Percentiles rank a stretch among this genome's conserved stretches.
These are phyloP conservation scores for Cubamyces sp. DNA, from an alignment of 768 basidiomycete genomes.

Conservation along the genomic window DNA sequence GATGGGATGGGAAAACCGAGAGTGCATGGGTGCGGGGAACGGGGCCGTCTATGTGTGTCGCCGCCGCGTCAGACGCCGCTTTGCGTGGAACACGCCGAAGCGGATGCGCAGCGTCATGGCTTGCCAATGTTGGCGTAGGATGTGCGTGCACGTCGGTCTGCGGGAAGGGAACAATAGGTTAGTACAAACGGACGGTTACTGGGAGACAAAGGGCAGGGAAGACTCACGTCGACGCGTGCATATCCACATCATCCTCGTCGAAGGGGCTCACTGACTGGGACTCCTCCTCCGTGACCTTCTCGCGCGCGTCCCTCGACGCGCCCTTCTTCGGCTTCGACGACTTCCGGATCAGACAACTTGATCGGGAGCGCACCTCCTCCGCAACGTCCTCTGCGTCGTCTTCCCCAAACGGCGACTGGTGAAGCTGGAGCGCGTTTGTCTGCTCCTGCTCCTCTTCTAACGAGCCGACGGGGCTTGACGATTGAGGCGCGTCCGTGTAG, in stretches of 20 bases:
- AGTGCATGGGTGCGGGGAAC: not conserved
- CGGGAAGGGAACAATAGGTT: not conserved
- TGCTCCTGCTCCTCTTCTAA: constrained; percentile 29
- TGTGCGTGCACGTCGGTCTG: constrained; percentile 62
- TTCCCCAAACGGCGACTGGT: constrained; percentile 28
- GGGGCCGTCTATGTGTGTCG: constrained; percentile 19
- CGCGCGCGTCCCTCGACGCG: constrained; percentile 11
- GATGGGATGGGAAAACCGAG: not conserved
- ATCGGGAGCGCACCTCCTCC: constrained; percentile 20
- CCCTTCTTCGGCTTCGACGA: constrained; percentile 23
- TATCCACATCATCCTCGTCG: constrained; percentile 20
- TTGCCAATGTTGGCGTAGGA: constrained; percentile 62
- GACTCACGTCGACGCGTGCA: constrained; percentile 31
- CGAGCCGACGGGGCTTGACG: constrained; percentile 31
- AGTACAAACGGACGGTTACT: not conserved
- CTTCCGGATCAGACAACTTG: constrained; percentile 15
- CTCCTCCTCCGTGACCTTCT: constrained; percentile 22
- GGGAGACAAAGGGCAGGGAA: not conserved
- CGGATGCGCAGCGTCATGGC: constrained; percentile 57
- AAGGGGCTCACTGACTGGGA: constrained; percentile 3
- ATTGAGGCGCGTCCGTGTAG: constrained; percentile 25
- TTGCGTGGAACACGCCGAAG: constrained; percentile 60
- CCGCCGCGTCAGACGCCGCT: constrained; percentile 36
- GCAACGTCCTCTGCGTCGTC: constrained; percentile 17
- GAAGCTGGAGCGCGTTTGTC: constrained; percentile 22